phyloP scores from a whole-genome alignment of 2,329 filamentous ascomycete genomes.

The Cladorrhinum sp. region DNA sequence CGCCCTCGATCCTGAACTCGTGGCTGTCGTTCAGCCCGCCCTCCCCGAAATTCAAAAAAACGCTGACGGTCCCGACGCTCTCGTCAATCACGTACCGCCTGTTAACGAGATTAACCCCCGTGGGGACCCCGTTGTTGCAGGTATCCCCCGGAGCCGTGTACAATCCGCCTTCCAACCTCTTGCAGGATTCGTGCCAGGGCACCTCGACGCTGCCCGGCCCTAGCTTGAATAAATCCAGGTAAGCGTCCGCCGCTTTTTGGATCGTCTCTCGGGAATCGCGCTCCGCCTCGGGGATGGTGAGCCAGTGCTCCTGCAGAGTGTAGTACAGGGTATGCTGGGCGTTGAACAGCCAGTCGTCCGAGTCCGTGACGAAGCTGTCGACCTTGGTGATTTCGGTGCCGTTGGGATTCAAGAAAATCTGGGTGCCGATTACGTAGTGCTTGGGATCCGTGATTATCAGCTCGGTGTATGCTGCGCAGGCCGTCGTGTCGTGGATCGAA shows the following conservation, averaged over 20 bases:
- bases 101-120: not conserved
- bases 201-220: not conserved
- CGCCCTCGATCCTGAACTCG: not conserved
- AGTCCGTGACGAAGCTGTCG: slow-evolving; percentile 35
- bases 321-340: slow-evolving; percentile 35
- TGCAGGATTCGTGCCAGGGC: not conserved
- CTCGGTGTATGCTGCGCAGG: slow-evolving; percentile 39
- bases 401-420: slow-evolving; percentile 31
- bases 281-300: slow-evolving; percentile 31
- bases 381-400: slow-evolving; percentile 16
- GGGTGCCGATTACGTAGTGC: slow-evolving; percentile 37
- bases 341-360: slow-evolving; percentile 39
- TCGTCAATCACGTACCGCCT: not conserved
- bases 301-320: slow-evolving; percentile 34
- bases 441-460: slow-evolving; percentile 30
- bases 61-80: not conserved
- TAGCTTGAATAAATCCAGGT: not conserved
- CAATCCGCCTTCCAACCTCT: not conserved
- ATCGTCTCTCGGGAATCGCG: slow-evolving; percentile 33
- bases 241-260: slow-evolving; percentile 32
- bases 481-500: slow-evolving; percentile 35
- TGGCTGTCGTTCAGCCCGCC: not conserved
- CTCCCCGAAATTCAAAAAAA: not conserved
- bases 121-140: not conserved
- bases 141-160: not conserved